Percentiles rank a stretch among this genome's conserved stretches.
Evolutionary conservation across 768 basidiomycete genomes (phyloP).

Genomic region (Lactarius sanguifluus): DNA sequence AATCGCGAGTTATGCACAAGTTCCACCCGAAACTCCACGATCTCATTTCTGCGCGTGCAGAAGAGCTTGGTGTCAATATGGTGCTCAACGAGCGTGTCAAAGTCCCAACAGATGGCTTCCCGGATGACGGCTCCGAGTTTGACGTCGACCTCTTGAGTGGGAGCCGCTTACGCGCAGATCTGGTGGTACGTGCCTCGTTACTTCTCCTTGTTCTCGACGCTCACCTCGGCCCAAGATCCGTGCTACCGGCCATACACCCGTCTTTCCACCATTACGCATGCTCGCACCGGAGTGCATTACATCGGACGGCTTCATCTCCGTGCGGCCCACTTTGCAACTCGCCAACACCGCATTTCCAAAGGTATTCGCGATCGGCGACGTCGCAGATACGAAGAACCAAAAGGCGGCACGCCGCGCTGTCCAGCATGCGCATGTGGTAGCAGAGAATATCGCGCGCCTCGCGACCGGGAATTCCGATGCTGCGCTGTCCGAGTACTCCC

Average conservation of each 20-base stretch:
- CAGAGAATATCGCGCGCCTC: slow-evolving; percentile 29
- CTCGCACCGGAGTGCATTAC: slow-evolving; percentile 31
- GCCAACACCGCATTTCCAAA: slow-evolving; percentile 22
- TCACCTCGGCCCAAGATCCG: slow-evolving; percentile 30
- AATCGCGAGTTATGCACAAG: slow-evolving; percentile 31
- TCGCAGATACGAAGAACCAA: slow-evolving; percentile 32
- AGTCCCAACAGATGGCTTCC: slow-evolving; percentile 36
- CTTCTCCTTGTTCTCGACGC: not conserved
- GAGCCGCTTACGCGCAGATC: slow-evolving; percentile 28
- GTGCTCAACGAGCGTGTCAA: slow-evolving; percentile 31
- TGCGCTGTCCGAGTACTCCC: slow-evolving; percentile 7
- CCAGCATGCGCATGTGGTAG: slow-evolving; percentile 31
- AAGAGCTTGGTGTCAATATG: slow-evolving; percentile 31
- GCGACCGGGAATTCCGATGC: slow-evolving; percentile 9
- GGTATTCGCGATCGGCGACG: slow-evolving; percentile 35
- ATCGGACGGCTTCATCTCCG: slow-evolving; percentile 30
- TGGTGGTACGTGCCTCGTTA: slow-evolving; percentile 22
- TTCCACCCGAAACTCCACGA: slow-evolving; percentile 35
- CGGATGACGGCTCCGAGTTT: slow-evolving; percentile 28
- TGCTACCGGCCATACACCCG: slow-evolving; percentile 37
- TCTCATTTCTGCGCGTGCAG: slow-evolving; percentile 29
- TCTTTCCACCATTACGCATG: slow-evolving; percentile 31
- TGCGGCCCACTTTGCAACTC: slow-evolving; percentile 35
- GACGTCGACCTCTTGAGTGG: slow-evolving; percentile 30
- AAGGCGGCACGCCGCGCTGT: slow-evolving; percentile 33